phyloP scores from a whole-genome alignment of 1,284 basidiomycete genomes.

The Marasmius sp. region DNA sequence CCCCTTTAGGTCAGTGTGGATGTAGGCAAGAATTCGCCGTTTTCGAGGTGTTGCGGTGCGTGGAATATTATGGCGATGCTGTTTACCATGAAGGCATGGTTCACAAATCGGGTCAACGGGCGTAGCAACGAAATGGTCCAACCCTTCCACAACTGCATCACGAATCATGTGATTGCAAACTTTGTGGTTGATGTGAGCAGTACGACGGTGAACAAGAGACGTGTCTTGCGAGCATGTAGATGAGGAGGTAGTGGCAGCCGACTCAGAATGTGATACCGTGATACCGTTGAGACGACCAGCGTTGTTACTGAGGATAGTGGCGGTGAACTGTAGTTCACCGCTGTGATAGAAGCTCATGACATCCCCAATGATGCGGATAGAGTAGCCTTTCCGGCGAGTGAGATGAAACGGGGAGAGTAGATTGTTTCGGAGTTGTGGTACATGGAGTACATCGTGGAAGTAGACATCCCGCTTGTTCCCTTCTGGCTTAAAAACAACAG shows the following conservation, averaged over 20 bases:
- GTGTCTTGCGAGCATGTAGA: slow-evolving; percentile 18
- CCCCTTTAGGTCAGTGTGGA: slow-evolving; percentile 36
- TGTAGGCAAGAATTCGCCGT: slow-evolving; percentile 22
- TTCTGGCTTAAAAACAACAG: slow-evolving; percentile 29
- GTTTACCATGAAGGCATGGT: slow-evolving; percentile 28
- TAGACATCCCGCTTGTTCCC: slow-evolving; percentile 19
- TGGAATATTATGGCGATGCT: slow-evolving; percentile 21
- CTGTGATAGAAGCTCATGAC: slow-evolving; percentile 9
- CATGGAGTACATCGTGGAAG: slow-evolving; percentile 32
- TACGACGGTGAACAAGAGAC: slow-evolving; percentile 25
- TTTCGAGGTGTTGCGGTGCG: slow-evolving; percentile 8
- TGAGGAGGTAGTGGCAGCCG: neutral
- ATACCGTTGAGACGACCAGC: slow-evolving; percentile 5
- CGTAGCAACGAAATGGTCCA: slow-evolving; percentile 4
- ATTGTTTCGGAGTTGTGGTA: slow-evolving; percentile 28
- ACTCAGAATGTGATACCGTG: neutral
- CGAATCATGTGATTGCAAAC: neutral
- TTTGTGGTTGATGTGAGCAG: slow-evolving; percentile 18
- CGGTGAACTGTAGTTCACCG: slow-evolving; percentile 13
- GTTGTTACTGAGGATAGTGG: slow-evolving; percentile 13
- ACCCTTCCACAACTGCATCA: slow-evolving; percentile 12
- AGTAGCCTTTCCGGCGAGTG: slow-evolving; percentile 10
- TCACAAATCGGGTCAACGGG: slow-evolving; percentile 27
- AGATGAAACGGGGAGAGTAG: slow-evolving; percentile 29
- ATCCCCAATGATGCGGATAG: slow-evolving; percentile 14